Evolutionary conservation across 805 yeast species (phyloP).

Genomic region (Scheffersomyces lignosus): DNA sequence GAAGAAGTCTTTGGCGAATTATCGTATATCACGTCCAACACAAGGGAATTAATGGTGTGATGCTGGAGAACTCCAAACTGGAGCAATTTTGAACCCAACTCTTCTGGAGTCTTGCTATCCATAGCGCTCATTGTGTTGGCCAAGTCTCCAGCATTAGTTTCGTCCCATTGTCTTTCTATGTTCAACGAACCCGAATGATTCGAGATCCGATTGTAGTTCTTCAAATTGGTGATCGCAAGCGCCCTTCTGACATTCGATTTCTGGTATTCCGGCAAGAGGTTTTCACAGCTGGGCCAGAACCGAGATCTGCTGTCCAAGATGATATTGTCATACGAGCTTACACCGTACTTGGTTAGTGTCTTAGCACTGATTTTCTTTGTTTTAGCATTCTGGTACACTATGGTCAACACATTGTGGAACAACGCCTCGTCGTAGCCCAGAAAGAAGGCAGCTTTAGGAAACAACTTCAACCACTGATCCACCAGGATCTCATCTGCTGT

Average conservation of each 20-base stretch:
- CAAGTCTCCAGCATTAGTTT: slow-evolving; percentile 77
- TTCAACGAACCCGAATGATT: slow-evolving; percentile 25
- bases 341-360: slow-evolving; percentile 66
- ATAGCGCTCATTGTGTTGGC: slow-evolving; percentile 67
- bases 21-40: slow-evolving; percentile 74
- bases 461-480: slow-evolving; percentile 42
- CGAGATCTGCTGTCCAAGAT: slow-evolving; percentile 60
- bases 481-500: slow-evolving; percentile 1
- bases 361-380: slow-evolving; percentile 52
- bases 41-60: slow-evolving; percentile 48
- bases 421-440: slow-evolving; percentile 46
- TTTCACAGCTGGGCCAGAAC: slow-evolving; percentile 78
- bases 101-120: slow-evolving; percentile 47
- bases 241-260: slow-evolving; percentile 67
- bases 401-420: slow-evolving; percentile 46
- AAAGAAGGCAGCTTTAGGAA: slow-evolving; percentile 54
- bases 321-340: slow-evolving; percentile 56
- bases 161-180: slow-evolving; percentile 61
- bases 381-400: slow-evolving; percentile 50
- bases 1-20: slow-evolving; percentile 36
- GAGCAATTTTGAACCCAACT: slow-evolving; percentile 58
- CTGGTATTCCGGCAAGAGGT: slow-evolving; percentile 50
- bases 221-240: slow-evolving; percentile 70
- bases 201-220: slow-evolving; percentile 62
- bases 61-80: slow-evolving; percentile 58